These are phyloP conservation scores for Candida michaelii DNA, from an alignment of 805 yeast genomes.

Conservation along the genomic window DNA sequence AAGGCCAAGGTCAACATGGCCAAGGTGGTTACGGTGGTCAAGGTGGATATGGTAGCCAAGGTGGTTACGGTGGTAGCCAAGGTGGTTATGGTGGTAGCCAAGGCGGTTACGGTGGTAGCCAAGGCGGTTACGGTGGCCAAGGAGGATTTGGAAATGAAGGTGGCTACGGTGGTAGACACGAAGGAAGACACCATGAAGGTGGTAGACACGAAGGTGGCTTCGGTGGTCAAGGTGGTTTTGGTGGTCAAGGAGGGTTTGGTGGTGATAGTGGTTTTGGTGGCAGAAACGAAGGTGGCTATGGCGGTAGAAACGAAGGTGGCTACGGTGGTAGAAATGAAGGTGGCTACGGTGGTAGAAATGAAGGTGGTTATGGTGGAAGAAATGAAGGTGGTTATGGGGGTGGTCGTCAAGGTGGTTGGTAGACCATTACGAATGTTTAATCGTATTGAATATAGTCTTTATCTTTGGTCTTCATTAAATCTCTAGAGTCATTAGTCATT, in stretches of 20 bases:
- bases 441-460: constrained; percentile 7
- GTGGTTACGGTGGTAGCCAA: constrained; percentile 10
- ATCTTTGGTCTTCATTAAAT: not conserved
- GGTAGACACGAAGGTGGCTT: constrained; percentile 18
- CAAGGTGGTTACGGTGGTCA: constrained; percentile 20
- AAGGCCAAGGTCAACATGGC: constrained; percentile 9
- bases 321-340: constrained; percentile 19
- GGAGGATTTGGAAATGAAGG: constrained; percentile 18
- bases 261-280: too few relatives aligned
- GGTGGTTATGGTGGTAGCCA: constrained; percentile 16
- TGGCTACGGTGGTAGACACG: constrained; percentile 10
- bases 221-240: constrained; percentile 15
- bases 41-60: constrained; percentile 18
- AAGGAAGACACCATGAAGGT: constrained; percentile 12
- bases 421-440: not conserved
- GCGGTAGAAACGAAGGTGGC: constrained; percentile 13
- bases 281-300: constrained; percentile 14
- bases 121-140: constrained; percentile 20
- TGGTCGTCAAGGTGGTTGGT: constrained; percentile 13
- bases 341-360: constrained; percentile 10
- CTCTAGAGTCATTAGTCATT: constrained; percentile 19
- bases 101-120: constrained; percentile 14
- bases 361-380: constrained; percentile 14
- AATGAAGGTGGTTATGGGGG: constrained; percentile 16
- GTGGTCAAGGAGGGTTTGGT: constrained; percentile 21